These are phyloP conservation scores for Mycena sanguinolenta DNA, from an alignment of 768 basidiomycete genomes.

Conservation along the genomic window DNA sequence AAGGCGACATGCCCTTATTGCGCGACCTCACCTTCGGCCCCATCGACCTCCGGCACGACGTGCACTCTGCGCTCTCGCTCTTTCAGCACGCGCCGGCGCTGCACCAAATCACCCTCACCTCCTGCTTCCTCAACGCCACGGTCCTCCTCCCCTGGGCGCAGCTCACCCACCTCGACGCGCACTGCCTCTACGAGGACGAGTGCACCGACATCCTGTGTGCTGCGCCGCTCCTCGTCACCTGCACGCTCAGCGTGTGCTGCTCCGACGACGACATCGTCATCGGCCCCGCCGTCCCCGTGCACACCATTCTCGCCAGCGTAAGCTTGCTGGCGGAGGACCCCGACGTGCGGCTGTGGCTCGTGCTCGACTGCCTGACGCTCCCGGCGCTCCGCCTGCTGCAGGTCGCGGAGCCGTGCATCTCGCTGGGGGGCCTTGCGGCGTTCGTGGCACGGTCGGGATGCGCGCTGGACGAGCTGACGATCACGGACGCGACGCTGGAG, in stretches of 20 bases:
- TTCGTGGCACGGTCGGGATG: not conserved
- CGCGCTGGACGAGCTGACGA: not conserved
- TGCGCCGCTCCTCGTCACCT: not conserved
- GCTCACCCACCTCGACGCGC: not conserved
- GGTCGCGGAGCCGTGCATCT: not conserved
- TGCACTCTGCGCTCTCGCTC: not conserved
- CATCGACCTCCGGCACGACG: not conserved
- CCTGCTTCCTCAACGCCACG: not conserved
- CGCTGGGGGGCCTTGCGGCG: not conserved
- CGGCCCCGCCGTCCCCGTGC: not conserved
- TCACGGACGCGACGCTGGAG: not conserved
- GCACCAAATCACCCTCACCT: not conserved
- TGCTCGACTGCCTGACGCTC: not conserved
- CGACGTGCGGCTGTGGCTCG: not conserved
- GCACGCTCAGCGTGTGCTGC: slow-evolving; percentile 4
- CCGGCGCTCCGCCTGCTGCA: not conserved
- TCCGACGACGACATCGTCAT: not conserved
- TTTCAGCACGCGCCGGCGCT: slow-evolving; percentile 12
- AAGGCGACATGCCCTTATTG: not conserved
- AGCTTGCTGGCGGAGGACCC: not conserved
- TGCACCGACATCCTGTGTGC: slow-evolving; percentile 9
- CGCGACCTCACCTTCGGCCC: not conserved
- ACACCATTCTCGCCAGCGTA: not conserved
- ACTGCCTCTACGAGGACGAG: slow-evolving; percentile 19
- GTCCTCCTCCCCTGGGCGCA: not conserved